Evolutionary conservation across 164 flowering plant species (phyloP).

Genomic region (Protea cynaroides): DNA sequence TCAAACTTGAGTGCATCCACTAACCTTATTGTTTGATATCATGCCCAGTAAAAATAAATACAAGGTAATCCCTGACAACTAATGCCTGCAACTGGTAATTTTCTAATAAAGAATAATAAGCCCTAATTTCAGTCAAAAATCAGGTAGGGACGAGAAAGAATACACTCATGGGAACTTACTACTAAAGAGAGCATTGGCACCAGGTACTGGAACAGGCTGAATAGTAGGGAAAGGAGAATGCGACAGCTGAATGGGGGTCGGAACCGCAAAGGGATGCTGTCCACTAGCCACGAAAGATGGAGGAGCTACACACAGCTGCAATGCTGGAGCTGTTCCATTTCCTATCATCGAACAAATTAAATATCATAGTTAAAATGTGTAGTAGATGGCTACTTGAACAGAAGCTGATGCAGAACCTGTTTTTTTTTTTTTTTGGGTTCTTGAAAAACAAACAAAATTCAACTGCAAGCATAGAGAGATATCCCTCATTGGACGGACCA

Average conservation of each 20-base stretch:
- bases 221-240: conserved; percentile 45
- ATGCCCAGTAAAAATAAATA: background rate
- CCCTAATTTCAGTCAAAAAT: conserved; percentile 9
- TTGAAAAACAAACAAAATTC: no score
- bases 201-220: conserved; percentile 35
- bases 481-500: no score
- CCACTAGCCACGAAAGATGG: conserved; percentile 34
- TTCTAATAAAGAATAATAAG: background rate
- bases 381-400: background rate
- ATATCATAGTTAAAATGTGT: background rate
- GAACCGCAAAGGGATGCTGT: conserved; percentile 42
- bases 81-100: background rate
- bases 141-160: background rate
- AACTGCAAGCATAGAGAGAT: no score
- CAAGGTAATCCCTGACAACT: background rate
- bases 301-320: conserved; percentile 41
- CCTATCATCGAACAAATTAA: conserved; percentile 26
- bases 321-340: conserved; percentile 29
- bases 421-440: no score
- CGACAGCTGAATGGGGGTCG: conserved; percentile 39
- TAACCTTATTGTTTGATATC: no score
- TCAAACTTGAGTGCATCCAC: no score
- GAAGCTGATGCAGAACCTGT: background rate
- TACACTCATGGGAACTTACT: conserved; percentile 41
- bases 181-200: conserved; percentile 30